A percentile compares a stretch with the other conserved stretches of the same genome.
Conservation (phyloP, 768 basidiomycete species). For the Agrocybe pediades region DNA sequence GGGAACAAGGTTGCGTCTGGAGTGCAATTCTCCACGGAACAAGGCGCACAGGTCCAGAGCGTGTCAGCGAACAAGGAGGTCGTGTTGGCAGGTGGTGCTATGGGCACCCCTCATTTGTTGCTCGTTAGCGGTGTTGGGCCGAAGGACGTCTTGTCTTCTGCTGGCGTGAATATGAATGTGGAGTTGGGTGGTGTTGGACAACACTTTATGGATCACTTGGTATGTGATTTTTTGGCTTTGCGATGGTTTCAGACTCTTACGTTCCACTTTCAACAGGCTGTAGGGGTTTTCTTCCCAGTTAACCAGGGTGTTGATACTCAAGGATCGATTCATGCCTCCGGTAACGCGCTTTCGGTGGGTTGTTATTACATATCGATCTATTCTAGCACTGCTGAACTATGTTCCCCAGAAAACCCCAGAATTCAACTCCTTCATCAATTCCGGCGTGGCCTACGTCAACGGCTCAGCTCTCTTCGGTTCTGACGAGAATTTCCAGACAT, state of each 20-base stretch:
- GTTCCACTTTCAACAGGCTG: slow-evolving; percentile 14
- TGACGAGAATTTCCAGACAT: slow-evolving; percentile 20
- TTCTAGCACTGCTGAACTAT: not conserved
- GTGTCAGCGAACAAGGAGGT: slow-evolving; percentile 65
- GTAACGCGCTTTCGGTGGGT: slow-evolving; percentile 29
- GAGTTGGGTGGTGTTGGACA: slow-evolving; percentile 64
- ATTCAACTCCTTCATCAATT: slow-evolving; percentile 64
- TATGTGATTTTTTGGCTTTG: slow-evolving; percentile 12
- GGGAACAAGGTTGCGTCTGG: slow-evolving; percentile 31
- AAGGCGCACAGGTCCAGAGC: slow-evolving; percentile 30
- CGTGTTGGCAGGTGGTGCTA: slow-evolving; percentile 52
- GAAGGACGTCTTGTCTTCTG: slow-evolving; percentile 46
- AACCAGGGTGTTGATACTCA: slow-evolving; percentile 23
- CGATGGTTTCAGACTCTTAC: not conserved
- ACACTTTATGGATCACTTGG: slow-evolving; percentile 54
- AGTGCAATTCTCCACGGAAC: slow-evolving; percentile 43
- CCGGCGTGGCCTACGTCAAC: slow-evolving; percentile 65
- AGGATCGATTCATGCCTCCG: slow-evolving; percentile 26
- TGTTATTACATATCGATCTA: not conserved
- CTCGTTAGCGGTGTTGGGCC: slow-evolving; percentile 63
- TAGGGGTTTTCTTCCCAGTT: slow-evolving; percentile 22
- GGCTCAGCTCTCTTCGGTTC: slow-evolving; percentile 46
- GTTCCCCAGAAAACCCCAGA: slow-evolving; percentile 28
- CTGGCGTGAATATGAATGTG: slow-evolving; percentile 43
- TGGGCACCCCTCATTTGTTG: slow-evolving; percentile 56